Conservation (phyloP, 1,139 yeast genomes). For the Debaryomycetaceae sp. region DNA sequence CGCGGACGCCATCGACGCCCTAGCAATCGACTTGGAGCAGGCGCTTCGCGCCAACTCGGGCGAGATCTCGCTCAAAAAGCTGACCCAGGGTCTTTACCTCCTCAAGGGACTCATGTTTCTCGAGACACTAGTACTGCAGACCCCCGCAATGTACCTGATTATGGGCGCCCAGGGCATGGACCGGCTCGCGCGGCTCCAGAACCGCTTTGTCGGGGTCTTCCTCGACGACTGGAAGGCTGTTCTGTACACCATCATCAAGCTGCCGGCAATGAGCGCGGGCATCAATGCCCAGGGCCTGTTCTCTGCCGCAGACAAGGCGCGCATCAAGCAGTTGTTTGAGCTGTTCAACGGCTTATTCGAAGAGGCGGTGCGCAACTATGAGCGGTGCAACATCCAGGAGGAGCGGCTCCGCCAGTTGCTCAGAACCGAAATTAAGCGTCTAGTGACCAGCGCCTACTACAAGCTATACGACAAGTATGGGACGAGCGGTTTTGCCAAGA, state of each 20-base stretch:
- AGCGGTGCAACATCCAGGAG: conserved; percentile 57
- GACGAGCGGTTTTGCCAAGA: conserved; percentile 62
- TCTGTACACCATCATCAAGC: conserved; percentile 60
- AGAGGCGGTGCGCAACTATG: conserved; percentile 53
- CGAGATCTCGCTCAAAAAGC: conserved; percentile 27
- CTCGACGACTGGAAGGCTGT: conserved; percentile 78
- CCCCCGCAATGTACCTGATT: conserved; percentile 39
- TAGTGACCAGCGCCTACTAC: conserved; percentile 74
- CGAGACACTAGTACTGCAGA: conserved; percentile 61
- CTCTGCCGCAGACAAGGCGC: conserved; percentile 67
- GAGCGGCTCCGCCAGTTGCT: conserved; percentile 49
- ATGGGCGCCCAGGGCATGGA: conserved; percentile 58
- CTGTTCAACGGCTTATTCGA: conserved; percentile 79
- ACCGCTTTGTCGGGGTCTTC: conserved; percentile 65
- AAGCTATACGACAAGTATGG: conserved; percentile 72
- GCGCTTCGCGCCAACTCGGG: conserved; percentile 30
- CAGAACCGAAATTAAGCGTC: conserved; percentile 53
- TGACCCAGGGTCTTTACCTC: conserved; percentile 58
- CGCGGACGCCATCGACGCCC: conserved; percentile 67
- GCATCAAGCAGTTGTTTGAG: conserved; percentile 75
- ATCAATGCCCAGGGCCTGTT: conserved; percentile 11
- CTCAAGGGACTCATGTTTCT: conserved; percentile 63
- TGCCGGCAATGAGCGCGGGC: conserved; percentile 35
- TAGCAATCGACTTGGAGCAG: conserved; percentile 49
- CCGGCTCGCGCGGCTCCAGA: conserved; percentile 58